Percentiles rank a stretch among this genome's conserved stretches.
phyloP scores from a whole-genome alignment of 129 eudicot species.

The carrot (Daucus carota) region DNA sequence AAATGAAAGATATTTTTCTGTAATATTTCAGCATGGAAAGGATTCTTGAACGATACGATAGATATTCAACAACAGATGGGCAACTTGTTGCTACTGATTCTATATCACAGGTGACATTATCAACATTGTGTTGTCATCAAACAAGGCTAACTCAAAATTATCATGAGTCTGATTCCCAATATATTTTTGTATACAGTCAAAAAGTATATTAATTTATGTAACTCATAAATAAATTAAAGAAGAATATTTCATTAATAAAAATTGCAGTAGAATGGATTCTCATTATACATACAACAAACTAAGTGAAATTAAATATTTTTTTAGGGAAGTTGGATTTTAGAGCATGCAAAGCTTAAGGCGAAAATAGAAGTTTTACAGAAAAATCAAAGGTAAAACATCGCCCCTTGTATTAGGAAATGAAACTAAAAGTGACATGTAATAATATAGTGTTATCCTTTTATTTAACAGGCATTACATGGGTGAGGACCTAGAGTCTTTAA shows the following conservation, averaged over 20 bases:
- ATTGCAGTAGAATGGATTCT: not conserved
- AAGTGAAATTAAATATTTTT: not conserved
- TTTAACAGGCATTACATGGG: conserved; percentile 61
- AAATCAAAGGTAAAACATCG: conserved; percentile 39
- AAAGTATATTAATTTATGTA: too few species aligned
- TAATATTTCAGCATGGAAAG: conserved; percentile 55
- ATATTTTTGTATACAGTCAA: not conserved
- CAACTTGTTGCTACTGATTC: conserved; percentile 36
- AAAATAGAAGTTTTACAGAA: conserved; percentile 65
- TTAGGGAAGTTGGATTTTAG: conserved; percentile 66
- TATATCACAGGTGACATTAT: conserved; percentile 35
- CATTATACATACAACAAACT: not conserved
- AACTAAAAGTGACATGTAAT: not conserved
- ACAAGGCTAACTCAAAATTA: not conserved
- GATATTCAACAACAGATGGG: conserved; percentile 56
- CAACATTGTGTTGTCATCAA: not conserved
- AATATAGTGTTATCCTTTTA: not conserved
- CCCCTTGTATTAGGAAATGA: not conserved
- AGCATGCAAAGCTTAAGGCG: conserved; percentile 61
- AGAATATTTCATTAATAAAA: too few species aligned
- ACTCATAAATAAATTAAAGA: not conserved
- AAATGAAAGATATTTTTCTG: not conserved
- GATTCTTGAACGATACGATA: conserved; percentile 66
- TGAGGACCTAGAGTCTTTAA: conserved; percentile 64
- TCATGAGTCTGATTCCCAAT: not conserved